Conservation (phyloP, 441 rosid genomes). For the Euphorbia celastroides region DNA sequence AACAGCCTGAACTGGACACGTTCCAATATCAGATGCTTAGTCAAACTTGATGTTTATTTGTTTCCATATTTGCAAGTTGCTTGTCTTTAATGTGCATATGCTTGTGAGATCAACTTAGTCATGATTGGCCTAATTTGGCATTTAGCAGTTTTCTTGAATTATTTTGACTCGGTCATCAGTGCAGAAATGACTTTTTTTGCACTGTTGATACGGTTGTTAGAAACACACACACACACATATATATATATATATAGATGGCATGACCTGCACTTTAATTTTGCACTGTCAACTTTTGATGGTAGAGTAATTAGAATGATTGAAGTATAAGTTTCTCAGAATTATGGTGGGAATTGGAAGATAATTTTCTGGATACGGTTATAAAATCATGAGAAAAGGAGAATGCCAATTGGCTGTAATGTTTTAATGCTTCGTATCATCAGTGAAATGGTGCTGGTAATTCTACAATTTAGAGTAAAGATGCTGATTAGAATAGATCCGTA, state of each 20-base stretch:
- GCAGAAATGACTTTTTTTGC: background rate
- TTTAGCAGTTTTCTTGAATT: background rate
- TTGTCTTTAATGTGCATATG: background rate
- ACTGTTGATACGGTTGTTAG: no score
- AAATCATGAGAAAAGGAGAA: no score
- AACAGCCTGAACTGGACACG: constrained; percentile 1
- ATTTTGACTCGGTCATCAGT: constrained; percentile 10
- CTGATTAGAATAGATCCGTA: background rate
- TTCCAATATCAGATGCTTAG: constrained; percentile 18
- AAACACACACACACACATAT: no score
- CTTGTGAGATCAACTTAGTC: background rate
- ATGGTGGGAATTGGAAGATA: no score
- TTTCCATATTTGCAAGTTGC: background rate
- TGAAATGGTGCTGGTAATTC: background rate
- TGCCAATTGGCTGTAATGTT: no score
- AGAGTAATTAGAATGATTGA: no score
- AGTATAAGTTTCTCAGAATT: no score
- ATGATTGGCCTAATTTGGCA: background rate
- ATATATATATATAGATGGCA: no score
- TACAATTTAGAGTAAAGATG: background rate
- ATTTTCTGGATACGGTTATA: no score
- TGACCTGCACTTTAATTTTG: no score
- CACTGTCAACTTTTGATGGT: no score
- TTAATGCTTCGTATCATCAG: no score
- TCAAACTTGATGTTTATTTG: background rate